Conservation (phyloP, 2,329 filamentous ascomycete genomes). For the Penicillium griseofulvum region DNA sequence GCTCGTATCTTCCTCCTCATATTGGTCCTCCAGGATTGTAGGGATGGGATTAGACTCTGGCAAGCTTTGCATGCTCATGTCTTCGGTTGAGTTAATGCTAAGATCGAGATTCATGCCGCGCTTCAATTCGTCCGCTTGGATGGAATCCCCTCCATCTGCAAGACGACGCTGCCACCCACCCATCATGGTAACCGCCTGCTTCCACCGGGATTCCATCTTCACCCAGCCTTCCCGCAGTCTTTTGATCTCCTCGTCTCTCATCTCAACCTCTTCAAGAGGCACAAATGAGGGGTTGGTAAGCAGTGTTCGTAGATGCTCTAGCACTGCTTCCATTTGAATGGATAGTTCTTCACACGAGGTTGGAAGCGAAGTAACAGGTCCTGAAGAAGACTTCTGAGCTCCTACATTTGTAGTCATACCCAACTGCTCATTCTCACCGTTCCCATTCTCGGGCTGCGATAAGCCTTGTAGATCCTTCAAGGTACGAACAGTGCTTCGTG, state of each 20-base stretch:
- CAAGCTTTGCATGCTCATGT: slow-evolving; percentile 17
- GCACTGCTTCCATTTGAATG: slow-evolving; percentile 69
- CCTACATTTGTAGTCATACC: slow-evolving; percentile 24
- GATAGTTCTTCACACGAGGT: slow-evolving; percentile 67
- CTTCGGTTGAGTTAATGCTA: slow-evolving; percentile 28
- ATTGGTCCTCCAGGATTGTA: slow-evolving; percentile 33
- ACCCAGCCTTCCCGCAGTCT: slow-evolving; percentile 83
- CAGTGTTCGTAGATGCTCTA: slow-evolving; percentile 77
- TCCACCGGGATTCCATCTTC: slow-evolving; percentile 88
- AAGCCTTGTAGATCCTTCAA: slow-evolving; percentile 62
- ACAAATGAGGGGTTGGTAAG: slow-evolving; percentile 96
- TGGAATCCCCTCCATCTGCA: slow-evolving; percentile 44
- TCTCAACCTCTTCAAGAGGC: slow-evolving; percentile 86
- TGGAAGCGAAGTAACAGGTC: slow-evolving; percentile 48
- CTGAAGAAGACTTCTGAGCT: slow-evolving; percentile 20
- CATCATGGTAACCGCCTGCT: slow-evolving; percentile 84
- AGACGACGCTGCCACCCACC: slow-evolving; percentile 87
- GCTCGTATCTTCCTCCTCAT: slow-evolving; percentile 29
- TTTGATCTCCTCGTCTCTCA: slow-evolving; percentile 87
- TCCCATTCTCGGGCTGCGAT: slow-evolving; percentile 24
- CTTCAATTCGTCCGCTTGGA: slow-evolving; percentile 45
- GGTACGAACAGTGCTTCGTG: slow-evolving; percentile 68
- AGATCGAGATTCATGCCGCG: slow-evolving; percentile 44
- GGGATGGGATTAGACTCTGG: slow-evolving; percentile 26
- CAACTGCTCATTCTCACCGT: slow-evolving; percentile 36